Evolutionary conservation across 2,329 filamentous ascomycete species (phyloP), one percentile per base, ranked within the genome.

Genomic region (Pseudogymnoascus sp.): DNA sequence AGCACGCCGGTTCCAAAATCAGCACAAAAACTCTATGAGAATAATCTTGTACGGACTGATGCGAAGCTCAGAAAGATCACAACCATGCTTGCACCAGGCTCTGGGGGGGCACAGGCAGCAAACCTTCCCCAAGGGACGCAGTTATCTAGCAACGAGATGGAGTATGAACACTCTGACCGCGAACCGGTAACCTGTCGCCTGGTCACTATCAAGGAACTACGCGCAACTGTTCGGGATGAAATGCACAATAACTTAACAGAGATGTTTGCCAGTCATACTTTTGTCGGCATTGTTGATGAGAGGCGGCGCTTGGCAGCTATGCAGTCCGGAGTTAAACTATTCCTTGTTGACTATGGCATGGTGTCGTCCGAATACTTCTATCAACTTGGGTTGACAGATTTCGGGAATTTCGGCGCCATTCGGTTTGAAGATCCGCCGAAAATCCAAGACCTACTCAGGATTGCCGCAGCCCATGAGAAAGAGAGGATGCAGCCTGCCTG

Each of bases 221-320:
- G 93, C 21, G 84, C 89, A 12, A 83, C 85, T 64, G 93, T 97
- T 12, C 87, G 93, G 18, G 87, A 91, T 37, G 81, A 85, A 2
- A 91, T 93, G 80, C 92, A 99, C 75, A 86, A 88, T 68, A 89
- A 89, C 62, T 81, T 99, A 39, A 96, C 91, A 0, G 92, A 97
- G 64, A 85, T 95, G 12, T 90, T 97, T 70, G 86, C 90, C 11
- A 87, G 86, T 18, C 92, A 96, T 73, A 96, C 91, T 0, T 99
- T 97, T 74, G 90, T 99, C 59, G 95, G 95, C 2, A 81, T 99
- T 26, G 91, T 97, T 1, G 95, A 99, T 71, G 89, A 93, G 71
- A 84, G 83, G 42, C 87, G 91, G 60, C 89, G 95, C 10, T 84
- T 99, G 11, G 93, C 87, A n/a, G 92, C 95, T 14, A 89, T 99